Evolutionary conservation across 1,139 yeast species (phyloP), one percentile per base, ranked within the genome.

Genomic region (Saccharomyces hybrid): DNA sequence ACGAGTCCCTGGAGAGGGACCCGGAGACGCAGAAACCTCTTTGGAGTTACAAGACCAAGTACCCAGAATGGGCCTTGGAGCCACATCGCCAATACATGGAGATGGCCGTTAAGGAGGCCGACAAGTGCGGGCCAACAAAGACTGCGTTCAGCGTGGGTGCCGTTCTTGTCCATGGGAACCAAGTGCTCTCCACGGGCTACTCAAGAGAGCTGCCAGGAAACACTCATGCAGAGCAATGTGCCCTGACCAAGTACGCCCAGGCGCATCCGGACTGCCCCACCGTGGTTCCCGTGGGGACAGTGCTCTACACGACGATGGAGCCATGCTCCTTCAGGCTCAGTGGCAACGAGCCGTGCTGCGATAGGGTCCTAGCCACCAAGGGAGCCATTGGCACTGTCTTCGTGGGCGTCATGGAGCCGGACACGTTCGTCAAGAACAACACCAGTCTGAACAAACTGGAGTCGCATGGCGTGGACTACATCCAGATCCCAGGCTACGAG

Each of bases 171-270:
- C 73, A 79, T 55, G 80, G 83, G 51, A 87, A 86, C 8, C 68
- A 79, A 53, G 74, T 93, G 0, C 67, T 95, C 16, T 77, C 86
- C 8, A 84, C 89, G 0, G 99, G 99, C 0, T 88, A 81, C 64
- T 88, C 98, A 0, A 76, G 99, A 56, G 99, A 95, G 67, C 73
- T 93, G 3, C 88, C 87, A 16, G 99, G 99, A 0, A 95, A 95
- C 67, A 95, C 99, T 0, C 99, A 95, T 69, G 99, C 99, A 1
- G 99, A 95, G 66, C 97, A 95, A 66, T 86, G 95, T 73, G 97
- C 97, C 0, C 70, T 93, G 55, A 87, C 84, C 48, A 95, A 95
- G 68, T 86, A 84, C 62, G 60, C 67, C 4, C 74, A 73, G 4
- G 11, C 13, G 25, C 44, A 38, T 13, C 44, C 44, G 5, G 13